These are phyloP conservation scores for Exophiala oligosperma DNA, from an alignment of 2,329 filamentous ascomycete genomes.

Conservation along the genomic window DNA sequence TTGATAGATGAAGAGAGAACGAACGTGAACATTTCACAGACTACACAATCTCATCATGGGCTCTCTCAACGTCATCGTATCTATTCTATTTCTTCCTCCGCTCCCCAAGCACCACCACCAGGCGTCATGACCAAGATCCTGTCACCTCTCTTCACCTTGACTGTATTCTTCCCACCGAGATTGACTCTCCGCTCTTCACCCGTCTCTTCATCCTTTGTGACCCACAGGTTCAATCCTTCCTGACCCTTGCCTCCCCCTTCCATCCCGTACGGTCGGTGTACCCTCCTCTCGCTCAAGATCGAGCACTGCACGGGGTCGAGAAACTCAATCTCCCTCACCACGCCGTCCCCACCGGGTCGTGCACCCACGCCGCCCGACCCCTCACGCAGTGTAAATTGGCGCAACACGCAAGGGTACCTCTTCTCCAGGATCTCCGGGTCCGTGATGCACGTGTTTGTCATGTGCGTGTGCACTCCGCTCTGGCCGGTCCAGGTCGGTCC, in stretches of 20 bases:
- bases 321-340: constrained; percentile 78
- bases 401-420: constrained; percentile 71
- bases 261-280: constrained; percentile 31
- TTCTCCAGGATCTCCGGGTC: constrained; percentile 78
- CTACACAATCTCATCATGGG: no score
- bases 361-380: constrained; percentile 66
- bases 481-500: constrained; percentile 72
- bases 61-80: no score
- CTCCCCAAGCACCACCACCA: constrained; percentile 24
- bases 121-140: constrained; percentile 36
- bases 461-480: constrained; percentile 76
- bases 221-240: constrained; percentile 29
- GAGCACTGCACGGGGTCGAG: constrained; percentile 70
- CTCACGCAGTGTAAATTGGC: constrained; percentile 65
- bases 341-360: constrained; percentile 73
- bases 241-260: constrained; percentile 26
- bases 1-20: neutral
- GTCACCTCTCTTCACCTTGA: constrained; percentile 35
- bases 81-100: neutral
- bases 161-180: constrained; percentile 31
- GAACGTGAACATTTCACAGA: neutral
- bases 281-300: constrained; percentile 30
- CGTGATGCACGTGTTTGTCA: constrained; percentile 84
- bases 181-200: constrained; percentile 21
- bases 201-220: constrained; percentile 22